Percentiles rank a stretch among this genome's conserved stretches.
These are phyloP conservation scores for Daldinia caldariorum DNA, from an alignment of 495 filamentous ascomycete genomes.

Conservation along the genomic window DNA sequence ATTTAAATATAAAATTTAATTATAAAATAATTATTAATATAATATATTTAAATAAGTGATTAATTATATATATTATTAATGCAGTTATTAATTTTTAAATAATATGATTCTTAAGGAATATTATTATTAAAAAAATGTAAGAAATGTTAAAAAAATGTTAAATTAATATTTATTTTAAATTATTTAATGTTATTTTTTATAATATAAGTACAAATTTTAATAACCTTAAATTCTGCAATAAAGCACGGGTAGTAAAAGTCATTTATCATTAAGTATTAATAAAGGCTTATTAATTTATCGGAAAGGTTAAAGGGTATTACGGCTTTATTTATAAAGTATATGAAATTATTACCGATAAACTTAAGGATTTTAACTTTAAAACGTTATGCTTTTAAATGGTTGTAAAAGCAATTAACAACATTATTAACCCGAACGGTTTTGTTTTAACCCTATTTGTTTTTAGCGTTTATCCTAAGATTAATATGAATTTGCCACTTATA, in stretches of 20 bases:
- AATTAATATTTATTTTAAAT: slow-evolving; percentile 1
- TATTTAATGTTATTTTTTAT: background rate
- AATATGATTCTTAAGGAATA: background rate
- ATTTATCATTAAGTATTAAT: background rate
- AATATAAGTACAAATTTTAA: slow-evolving; percentile 2
- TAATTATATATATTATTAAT: too few species aligned
- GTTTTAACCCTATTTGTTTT: too few species aligned
- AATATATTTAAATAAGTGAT: too few species aligned
- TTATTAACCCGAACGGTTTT: too few species aligned
- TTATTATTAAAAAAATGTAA: background rate
- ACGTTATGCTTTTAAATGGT: background rate
- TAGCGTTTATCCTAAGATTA: too few species aligned
- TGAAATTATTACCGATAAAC: background rate
- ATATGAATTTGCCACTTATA: too few species aligned
- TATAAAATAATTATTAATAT: too few species aligned
- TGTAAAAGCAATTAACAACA: background rate
- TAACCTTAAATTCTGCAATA: background rate
- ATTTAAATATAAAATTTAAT: too few species aligned
- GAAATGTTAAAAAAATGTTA: slow-evolving; percentile 4
- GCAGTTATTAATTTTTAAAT: background rate
- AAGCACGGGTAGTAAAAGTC: background rate
- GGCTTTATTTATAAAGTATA: background rate
- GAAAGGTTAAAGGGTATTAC: background rate
- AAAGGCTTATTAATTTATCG: too few species aligned
- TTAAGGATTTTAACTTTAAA: background rate